These are phyloP conservation scores for Emmonsiellopsis sp. DNA, from an alignment of 2,329 filamentous ascomycete species.

Conservation along the genomic window DNA sequence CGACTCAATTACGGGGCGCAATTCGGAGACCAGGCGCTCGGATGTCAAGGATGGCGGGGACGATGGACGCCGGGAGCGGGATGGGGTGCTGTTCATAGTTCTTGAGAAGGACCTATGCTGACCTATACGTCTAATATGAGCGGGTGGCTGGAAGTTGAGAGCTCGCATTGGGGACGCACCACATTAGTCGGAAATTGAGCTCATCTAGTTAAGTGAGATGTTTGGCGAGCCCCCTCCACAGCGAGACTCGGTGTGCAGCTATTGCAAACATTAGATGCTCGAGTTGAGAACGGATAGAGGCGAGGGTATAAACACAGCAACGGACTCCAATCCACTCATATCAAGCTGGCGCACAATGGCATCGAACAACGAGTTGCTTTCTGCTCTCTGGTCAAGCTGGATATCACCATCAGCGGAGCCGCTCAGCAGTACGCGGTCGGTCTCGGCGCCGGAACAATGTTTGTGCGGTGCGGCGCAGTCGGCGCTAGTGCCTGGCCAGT, in stretches of 20 bases:
- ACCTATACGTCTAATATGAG: constrained; percentile 14
- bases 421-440: neutral
- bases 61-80: constrained; percentile 9
- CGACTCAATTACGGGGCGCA: constrained; percentile 29
- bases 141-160: neutral
- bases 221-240: constrained; percentile 15
- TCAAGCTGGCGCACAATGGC: too few species aligned
- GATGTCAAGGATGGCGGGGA: constrained; percentile 14
- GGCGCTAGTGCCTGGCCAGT: neutral
- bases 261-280: constrained; percentile 1
- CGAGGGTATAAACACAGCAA: too few species aligned
- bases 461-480: neutral
- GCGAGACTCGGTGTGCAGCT: constrained; percentile 1
- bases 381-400: neutral
- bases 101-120: constrained; percentile 14
- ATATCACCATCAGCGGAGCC: neutral
- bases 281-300: neutral
- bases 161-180: neutral
- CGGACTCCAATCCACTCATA: too few species aligned
- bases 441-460: neutral
- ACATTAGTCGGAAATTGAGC: neutral
- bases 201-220: constrained; percentile 10
- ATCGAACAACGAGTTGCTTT: too few species aligned
- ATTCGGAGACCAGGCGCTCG: constrained; percentile 28
- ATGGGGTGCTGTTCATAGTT: constrained; percentile 10